phyloP scores from a whole-genome alignment of 148 eudicot genomes.

The Persicaria maculosa region DNA sequence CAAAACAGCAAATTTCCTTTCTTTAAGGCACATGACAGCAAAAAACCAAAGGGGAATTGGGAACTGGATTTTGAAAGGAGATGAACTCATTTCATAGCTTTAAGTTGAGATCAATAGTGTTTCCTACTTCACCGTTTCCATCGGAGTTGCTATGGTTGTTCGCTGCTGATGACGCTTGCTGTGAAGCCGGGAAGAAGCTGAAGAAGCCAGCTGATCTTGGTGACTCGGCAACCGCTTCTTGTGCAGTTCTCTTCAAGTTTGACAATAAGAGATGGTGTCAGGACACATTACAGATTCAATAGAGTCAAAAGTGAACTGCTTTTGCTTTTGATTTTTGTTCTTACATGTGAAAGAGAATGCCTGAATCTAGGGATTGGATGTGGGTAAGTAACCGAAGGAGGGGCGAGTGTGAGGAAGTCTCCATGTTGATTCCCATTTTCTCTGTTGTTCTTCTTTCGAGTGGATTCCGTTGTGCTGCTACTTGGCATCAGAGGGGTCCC shows the following conservation, averaged over 20 bases:
- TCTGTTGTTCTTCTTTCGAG: slow-evolving; percentile 11
- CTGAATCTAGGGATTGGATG: slow-evolving; percentile 21
- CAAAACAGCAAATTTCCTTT: neutral
- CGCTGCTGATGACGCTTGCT: neutral
- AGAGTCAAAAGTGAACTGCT: slow-evolving; percentile 14
- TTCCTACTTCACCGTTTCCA: slow-evolving; percentile 18
- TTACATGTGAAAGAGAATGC: slow-evolving; percentile 12
- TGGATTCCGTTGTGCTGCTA: slow-evolving; percentile 17
- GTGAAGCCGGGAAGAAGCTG: slow-evolving; percentile 11
- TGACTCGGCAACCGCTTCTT: neutral
- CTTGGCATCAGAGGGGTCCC: slow-evolving; percentile 26
- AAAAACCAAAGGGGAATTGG: neutral
- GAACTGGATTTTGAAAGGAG: neutral
- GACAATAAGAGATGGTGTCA: neutral
- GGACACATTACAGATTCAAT: neutral
- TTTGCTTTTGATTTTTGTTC: slow-evolving; percentile 13
- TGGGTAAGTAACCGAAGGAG: slow-evolving; percentile 17
- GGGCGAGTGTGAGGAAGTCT: slow-evolving; percentile 21
- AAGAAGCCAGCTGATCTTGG: slow-evolving; percentile 7
- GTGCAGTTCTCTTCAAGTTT: slow-evolving; percentile 8
- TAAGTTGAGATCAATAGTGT: slow-evolving; percentile 28
- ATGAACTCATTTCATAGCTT: slow-evolving; percentile 12
- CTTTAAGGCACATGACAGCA: neutral
- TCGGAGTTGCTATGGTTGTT: neutral
- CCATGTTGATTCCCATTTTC: slow-evolving; percentile 16